Evolutionary conservation across 768 basidiomycete species (phyloP), one percentile per base, ranked within the genome.

Genomic region (Podaxis rugospora): DNA sequence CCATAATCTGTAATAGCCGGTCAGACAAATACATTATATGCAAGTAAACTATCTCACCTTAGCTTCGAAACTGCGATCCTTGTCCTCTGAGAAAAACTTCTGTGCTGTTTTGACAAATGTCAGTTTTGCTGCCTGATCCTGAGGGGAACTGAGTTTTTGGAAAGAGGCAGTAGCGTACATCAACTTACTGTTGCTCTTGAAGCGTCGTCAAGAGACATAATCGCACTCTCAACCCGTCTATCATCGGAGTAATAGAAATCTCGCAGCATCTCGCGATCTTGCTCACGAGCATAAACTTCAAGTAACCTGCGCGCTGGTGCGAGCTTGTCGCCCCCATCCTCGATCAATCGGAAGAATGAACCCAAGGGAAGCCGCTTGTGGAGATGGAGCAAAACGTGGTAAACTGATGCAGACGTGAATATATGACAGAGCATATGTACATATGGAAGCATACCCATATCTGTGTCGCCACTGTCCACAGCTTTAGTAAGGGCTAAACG

Each of bases 221-320:
- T 82, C 0, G 95, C 97, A 72, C 90, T 96, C 70, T 98, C 97
- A 13, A 93, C 89, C 50, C 95, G 82, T 57, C 97, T 80, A 73
- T 98, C 97, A 67, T 99, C 97, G 37, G 96, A 96, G 69, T 96
- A 99, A 72, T 95, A 98, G 74, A 95, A 98, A 70, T 99, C 95
- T 14, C 94, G 81, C 5, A 98, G 76, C 85, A 98, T 90, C 64
- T 93, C 92, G 54, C 90, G 80, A 69, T 96, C 91, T 67, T 93
- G 93, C 70, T 95, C 92, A 40, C 90, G 78, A 0, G 92, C 93
- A 70, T 95, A 96, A 0, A 95, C 92, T 70, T 96, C 91, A 49
- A 96, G 80, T 3, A 97, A 75, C 62, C 80, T 86, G 64, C 86
- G 86, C 0, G 93, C 93, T n/a, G 83, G 85, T 2, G 80, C 82